phyloP scores from a whole-genome alignment of 78 protist species.

The Polysphondylium violaceum region DNA sequence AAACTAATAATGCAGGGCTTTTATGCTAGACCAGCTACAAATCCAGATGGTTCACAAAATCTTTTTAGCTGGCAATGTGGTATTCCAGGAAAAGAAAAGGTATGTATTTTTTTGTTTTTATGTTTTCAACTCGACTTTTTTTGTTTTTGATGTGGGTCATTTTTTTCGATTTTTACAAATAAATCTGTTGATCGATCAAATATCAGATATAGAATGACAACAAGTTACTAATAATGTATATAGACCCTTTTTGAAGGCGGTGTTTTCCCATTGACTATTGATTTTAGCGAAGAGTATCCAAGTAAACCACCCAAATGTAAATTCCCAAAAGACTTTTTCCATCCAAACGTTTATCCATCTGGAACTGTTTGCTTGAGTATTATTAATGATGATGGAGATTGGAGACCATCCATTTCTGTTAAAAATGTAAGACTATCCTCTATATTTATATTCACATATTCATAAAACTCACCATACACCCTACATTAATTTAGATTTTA shows the following conservation, averaged over 20 bases:
- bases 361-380: constrained; percentile 98
- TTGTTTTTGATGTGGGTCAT: too few relatives aligned
- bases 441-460: constrained; percentile 18
- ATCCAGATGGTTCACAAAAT: constrained; percentile 84
- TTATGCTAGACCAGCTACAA: constrained; percentile 76
- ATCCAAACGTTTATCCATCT: constrained; percentile 93
- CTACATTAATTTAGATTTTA: constrained; percentile 83
- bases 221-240: not conserved
- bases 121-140: constrained; percentile 16
- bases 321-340: constrained; percentile 86
- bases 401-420: constrained; percentile 97
- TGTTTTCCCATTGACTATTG: constrained; percentile 86
- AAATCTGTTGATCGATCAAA: too few relatives aligned
- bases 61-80: constrained; percentile 91
- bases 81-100: constrained; percentile 93
- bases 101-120: constrained; percentile 29
- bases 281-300: constrained; percentile 97
- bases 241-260: constrained; percentile 97
- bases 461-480: not conserved
- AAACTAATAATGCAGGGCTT: constrained; percentile 75
- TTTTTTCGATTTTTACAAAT: too few relatives aligned
- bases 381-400: constrained; percentile 96
- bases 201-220: too few relatives aligned
- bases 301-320: constrained; percentile 96
- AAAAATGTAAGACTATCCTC: constrained; percentile 35